Evolutionary conservation across 306 rosid species (phyloP), one percentile per base, ranked within the genome.

Genomic region (Pyrus communis): DNA sequence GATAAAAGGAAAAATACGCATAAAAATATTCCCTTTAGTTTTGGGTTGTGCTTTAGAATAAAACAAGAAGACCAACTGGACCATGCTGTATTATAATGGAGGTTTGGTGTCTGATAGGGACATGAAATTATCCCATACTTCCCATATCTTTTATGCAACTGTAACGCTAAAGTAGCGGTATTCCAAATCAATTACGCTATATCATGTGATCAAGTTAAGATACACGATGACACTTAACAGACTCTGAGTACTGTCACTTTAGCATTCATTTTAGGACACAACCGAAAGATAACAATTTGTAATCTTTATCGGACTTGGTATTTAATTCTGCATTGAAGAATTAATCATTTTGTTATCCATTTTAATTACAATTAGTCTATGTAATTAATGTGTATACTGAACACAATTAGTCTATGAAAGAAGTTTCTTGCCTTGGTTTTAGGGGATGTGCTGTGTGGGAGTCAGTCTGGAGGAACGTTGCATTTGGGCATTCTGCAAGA

Each of bases 401-500:
- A 42, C 11, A 38, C 9, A 4, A 3, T 40, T 25, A 25, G 25
- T 25, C 25, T 25, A 11, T 23, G 52, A 6, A 58, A 57, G 69
- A 73, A 10, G 27, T 42, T 59, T 40, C 57, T 4, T 22, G 43
- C 57, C 17, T 73, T 73, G 21, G 55, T 60, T 57, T 45, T 38
- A 89, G 93, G 93, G 46, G 91, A 87, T 62, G 88, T 89, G 49
- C 68, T 89, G 0, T 85, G 91, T 62, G 93, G 93, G 46, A 89
- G 76, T 57, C 82, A 79, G 46, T 78, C 74, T 0, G 74, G 78
- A 22, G 88, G 86, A 30, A 59, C 9, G 9, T 54, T 71, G 70
- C 91, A 87, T 61, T 67, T 84, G 30, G 93, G 91, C 4, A 42
- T 89, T 64, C 67, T 89, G 17, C 91, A 89, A 79, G 81, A 89